Evolutionary conservation across 192 early-diverging fungal species (phyloP).

Genomic region (Coemansia sp.): DNA sequence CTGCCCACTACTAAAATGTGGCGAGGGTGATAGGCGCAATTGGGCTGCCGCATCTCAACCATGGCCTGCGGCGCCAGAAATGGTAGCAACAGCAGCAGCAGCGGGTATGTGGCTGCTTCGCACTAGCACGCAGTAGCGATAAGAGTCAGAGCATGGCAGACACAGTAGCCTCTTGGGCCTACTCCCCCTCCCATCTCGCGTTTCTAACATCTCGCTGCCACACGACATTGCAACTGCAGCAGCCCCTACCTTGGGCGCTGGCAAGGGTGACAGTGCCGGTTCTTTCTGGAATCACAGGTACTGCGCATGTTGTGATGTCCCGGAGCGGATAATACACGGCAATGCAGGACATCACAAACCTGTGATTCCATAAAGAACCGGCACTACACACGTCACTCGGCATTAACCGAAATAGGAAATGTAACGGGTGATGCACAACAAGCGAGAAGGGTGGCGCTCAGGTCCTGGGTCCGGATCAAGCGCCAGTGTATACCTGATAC

Average conservation of each 20-base stretch:
- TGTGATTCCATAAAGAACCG: constrained; percentile 1
- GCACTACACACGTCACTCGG: neutral
- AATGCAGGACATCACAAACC: neutral
- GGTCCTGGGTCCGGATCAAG: constrained; percentile 1
- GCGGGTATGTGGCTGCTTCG: neutral
- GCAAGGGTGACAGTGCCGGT: neutral
- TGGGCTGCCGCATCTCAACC: neutral
- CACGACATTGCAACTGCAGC: neutral
- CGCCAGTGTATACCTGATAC: neutral
- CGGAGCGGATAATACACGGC: neutral
- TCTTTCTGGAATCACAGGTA: neutral
- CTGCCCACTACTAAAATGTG: constrained; percentile 20
- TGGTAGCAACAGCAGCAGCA: neutral
- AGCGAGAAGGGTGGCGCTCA: neutral
- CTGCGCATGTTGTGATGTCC: neutral
- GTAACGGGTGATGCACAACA: neutral
- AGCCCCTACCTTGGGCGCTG: neutral
- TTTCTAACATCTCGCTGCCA: neutral
- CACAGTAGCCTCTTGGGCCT: neutral
- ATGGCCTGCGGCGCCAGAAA: neutral
- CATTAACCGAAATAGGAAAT: neutral
- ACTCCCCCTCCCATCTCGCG: neutral
- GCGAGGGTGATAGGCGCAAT: constrained; percentile 10
- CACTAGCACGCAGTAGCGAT: constrained; percentile 8
- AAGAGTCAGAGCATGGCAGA: constrained; percentile 9